Evolutionary conservation across 352 stramenopile genomes (phyloP).

Genomic region (Globisporangium takayamanum): DNA sequence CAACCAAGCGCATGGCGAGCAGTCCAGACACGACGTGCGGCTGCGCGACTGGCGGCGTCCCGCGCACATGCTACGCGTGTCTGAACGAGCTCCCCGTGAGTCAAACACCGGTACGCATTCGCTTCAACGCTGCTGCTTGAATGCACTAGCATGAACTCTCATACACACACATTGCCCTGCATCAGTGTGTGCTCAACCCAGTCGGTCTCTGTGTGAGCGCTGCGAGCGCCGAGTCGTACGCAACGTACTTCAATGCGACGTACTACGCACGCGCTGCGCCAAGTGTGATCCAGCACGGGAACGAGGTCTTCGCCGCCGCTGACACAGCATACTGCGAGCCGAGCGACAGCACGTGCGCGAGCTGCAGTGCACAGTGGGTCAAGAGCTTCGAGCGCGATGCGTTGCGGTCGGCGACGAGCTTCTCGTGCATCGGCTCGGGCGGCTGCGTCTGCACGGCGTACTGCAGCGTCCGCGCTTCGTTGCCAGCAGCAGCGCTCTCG

Average conservation of each 20-base stretch:
- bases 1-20: no score
- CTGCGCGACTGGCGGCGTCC: background rate
- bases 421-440: constrained; percentile 23
- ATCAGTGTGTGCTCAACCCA: constrained; percentile 25
- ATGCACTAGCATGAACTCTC: no score
- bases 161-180: no score
- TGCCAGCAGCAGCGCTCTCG: background rate
- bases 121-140: no score
- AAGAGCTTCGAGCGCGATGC: constrained; percentile 9
- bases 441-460: constrained; percentile 37
- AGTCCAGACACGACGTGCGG: constrained; percentile 1
- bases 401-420: constrained; percentile 5
- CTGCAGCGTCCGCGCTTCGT: constrained; percentile 20
- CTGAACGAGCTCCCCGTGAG: no score
- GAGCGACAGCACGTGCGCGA: constrained; percentile 23
- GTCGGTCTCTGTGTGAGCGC: constrained; percentile 22
- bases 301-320: constrained; percentile 27
- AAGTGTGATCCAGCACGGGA: constrained; percentile 27
- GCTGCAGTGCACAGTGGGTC: constrained; percentile 18
- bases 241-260: constrained; percentile 18
- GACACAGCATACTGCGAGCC: constrained; percentile 29
- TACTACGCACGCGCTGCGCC: constrained; percentile 23
- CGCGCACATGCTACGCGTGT: constrained; percentile 15
- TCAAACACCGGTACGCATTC: no score
- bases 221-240: background rate